These are phyloP conservation scores for Euphorbia pulcherrima DNA, from an alignment of 345 rosid genomes.

Conservation along the genomic window DNA sequence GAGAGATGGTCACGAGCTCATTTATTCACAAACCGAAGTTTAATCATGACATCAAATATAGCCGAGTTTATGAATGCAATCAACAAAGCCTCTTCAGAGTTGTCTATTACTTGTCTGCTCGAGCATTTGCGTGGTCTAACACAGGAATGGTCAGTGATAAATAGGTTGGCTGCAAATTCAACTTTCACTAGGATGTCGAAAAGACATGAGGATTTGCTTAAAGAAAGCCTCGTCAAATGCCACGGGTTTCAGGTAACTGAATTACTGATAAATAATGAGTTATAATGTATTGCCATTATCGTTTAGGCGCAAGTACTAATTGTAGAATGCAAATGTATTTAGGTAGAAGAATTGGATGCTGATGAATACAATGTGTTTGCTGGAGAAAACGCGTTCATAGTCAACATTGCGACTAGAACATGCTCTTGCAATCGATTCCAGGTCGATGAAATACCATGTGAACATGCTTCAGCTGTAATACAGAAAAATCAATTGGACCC, in stretches of 20 bases:
- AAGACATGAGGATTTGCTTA: background rate
- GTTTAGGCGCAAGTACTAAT: background rate
- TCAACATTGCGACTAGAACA: background rate
- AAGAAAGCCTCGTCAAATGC: background rate
- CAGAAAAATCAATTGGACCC: background rate
- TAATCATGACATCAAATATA: background rate
- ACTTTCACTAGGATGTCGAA: background rate
- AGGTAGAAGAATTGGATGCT: background rate
- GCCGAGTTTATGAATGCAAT: background rate
- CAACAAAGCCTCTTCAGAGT: background rate
- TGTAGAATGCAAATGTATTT: background rate
- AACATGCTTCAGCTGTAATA: background rate
- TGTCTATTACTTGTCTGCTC: background rate
- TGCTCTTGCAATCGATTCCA: background rate
- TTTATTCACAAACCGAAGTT: background rate
- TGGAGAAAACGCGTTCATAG: background rate
- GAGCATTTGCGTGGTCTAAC: background rate
- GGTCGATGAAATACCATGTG: background rate
- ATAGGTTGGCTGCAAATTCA: background rate
- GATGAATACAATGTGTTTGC: background rate
- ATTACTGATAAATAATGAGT: background rate
- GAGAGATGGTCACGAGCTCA: background rate
- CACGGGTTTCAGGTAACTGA: background rate
- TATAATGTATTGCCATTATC: background rate
- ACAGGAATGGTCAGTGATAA: background rate